A percentile compares a stretch with the other conserved stretches of the same genome.
Evolutionary conservation across 805 yeast genomes (phyloP).

Genomic region (Monosporozyma servazzii): DNA sequence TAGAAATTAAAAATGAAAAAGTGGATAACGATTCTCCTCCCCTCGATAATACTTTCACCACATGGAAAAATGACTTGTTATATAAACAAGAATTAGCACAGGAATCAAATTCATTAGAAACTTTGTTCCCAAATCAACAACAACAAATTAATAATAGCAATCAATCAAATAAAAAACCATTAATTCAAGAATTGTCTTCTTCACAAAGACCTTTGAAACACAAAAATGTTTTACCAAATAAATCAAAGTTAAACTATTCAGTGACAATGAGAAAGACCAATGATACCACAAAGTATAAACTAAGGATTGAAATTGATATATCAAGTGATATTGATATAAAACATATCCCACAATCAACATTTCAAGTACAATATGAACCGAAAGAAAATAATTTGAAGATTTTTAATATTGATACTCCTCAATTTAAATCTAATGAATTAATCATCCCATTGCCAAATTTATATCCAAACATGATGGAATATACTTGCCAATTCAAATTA

Average conservation of each 20-base stretch:
- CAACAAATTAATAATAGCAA: neutral
- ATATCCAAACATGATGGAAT: neutral
- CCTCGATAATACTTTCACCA: conserved; percentile 9
- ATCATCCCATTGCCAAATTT: conserved; percentile 32
- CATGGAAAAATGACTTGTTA: conserved; percentile 13
- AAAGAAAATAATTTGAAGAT: neutral
- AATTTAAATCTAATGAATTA: neutral
- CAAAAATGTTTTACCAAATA: conserved; percentile 2
- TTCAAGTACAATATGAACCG: neutral
- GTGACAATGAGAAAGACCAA: conserved; percentile 27
- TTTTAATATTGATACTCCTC: neutral
- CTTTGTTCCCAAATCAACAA: conserved; percentile 22
- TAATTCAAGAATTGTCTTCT: conserved; percentile 45
- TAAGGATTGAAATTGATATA: conserved; percentile 29
- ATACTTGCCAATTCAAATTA: neutral
- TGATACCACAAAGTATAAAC: conserved; percentile 23
- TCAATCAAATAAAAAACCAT: conserved; percentile 32
- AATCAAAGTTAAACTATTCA: conserved; percentile 17
- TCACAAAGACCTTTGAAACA: neutral
- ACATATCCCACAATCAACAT: conserved; percentile 17
- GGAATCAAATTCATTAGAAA: conserved; percentile 17
- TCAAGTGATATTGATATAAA: too few species aligned
- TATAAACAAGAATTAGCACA: conserved; percentile 31
- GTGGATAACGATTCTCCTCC: conserved; percentile 26
- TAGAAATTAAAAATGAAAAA: conserved; percentile 35